Conservation (phyloP, 768 basidiomycete species). For the Epithele typhae region DNA sequence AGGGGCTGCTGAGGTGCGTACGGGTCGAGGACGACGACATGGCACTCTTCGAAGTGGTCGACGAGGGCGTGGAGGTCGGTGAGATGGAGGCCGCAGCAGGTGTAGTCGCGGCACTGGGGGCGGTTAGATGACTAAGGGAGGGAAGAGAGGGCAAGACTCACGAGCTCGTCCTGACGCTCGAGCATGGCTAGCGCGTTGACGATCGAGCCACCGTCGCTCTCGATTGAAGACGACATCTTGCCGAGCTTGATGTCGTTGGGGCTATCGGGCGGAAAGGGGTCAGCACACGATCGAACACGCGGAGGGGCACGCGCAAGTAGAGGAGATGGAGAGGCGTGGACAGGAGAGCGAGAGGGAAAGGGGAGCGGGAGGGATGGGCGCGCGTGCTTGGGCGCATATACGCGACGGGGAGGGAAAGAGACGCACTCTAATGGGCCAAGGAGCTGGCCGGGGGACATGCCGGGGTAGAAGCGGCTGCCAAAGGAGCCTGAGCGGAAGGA, state of each 20-base stretch:
- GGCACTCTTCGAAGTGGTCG: conserved; percentile 89
- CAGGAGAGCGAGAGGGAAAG: no score
- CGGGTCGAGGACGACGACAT: conserved; percentile 70
- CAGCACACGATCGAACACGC: conserved; percentile 1
- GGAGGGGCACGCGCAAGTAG: neutral
- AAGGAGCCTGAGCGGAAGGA: conserved; percentile 70
- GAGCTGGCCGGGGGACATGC: conserved; percentile 58
- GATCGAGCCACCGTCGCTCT: conserved; percentile 55
- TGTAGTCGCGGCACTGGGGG: conserved; percentile 76
- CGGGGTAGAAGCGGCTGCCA: conserved; percentile 58
- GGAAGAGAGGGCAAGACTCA: conserved; percentile 31
- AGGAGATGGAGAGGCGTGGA: no score
- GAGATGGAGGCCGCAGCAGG: conserved; percentile 80
- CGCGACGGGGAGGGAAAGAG: neutral
- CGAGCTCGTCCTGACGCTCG: conserved; percentile 70
- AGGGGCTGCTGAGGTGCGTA: conserved; percentile 23
- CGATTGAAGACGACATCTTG: conserved; percentile 49
- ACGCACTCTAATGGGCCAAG: conserved; percentile 65
- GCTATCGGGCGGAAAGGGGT: conserved; percentile 19
- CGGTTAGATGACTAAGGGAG: neutral
- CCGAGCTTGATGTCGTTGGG: conserved; percentile 43
- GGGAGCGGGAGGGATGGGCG: no score
- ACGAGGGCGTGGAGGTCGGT: conserved; percentile 78
- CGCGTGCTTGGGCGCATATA: neutral
- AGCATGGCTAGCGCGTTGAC: conserved; percentile 64